Percentiles rank a stretch among this genome's conserved stretches.
Conservation (phyloP, 371 early-diverging fungal species). For the Apophysomyces ossiformis region DNA sequence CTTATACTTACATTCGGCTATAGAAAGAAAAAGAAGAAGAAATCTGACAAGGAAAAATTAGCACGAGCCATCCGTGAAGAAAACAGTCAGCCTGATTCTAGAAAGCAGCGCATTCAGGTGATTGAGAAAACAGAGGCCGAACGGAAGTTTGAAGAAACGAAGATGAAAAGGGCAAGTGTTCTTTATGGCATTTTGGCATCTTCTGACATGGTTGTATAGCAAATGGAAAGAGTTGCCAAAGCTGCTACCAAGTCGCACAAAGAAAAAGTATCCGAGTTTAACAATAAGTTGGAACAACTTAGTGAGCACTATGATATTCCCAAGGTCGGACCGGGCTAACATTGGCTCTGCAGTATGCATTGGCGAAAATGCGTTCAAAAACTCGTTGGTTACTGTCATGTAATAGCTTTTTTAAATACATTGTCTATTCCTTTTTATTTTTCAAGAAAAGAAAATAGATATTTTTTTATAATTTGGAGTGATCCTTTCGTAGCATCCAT, state of each 20-base stretch:
- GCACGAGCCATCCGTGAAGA: constrained; percentile 45
- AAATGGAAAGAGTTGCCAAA: constrained; percentile 31
- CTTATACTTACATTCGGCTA: not conserved
- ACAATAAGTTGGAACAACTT: constrained; percentile 65
- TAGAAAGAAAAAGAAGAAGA: constrained; percentile 61
- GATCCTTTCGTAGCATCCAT: constrained; percentile 36
- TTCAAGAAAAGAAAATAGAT: not conserved
- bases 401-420: too few species aligned
- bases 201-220: not conserved
- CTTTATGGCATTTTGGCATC: not conserved
- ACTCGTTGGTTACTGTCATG: too few species aligned
- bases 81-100: constrained; percentile 22
- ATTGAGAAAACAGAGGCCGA: constrained; percentile 67
- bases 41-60: constrained; percentile 52
- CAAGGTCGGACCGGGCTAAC: constrained; percentile 70
- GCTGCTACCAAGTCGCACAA: constrained; percentile 67
- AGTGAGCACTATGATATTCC: constrained; percentile 78
- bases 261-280: constrained; percentile 68
- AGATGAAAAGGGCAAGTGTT: constrained; percentile 56
- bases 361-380: not conserved
- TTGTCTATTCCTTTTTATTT: too few species aligned
- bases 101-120: constrained; percentile 25
- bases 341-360: not conserved
- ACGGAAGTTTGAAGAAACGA: constrained; percentile 63
- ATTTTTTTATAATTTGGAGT: constrained; percentile 10